Evolutionary conservation across 139 green algal species (phyloP), one percentile per base, ranked within the genome.

Genomic region (Micromonas commoda): DNA sequence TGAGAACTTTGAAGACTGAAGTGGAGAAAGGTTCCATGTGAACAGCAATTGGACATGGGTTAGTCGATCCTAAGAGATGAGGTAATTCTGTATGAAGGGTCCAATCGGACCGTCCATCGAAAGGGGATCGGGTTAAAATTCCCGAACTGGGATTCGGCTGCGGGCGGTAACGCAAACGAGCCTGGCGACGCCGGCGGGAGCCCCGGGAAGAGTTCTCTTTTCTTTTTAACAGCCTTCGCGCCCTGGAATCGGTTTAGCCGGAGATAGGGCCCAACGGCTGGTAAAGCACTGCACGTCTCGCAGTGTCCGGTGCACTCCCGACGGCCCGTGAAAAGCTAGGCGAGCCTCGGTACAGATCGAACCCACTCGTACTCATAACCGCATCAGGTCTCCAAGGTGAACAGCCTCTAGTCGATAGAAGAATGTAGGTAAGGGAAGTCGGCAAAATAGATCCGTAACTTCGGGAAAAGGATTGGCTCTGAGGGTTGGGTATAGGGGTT

Each of bases 311-410:
- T 84, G 89, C 91, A 87, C 87, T 85, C 86, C 81, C 82, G 87
- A 94, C 89, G 90, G 87, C 83, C 91, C 91, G 87, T 96, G 91
- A 96, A 96, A 93, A 93, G 91, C 84, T 83, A 83, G 83, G 85
- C 86, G 87, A 92, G 87, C 86, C 78, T 73, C 74, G 82, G 83
- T 93, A 87, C 82, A 82, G 82, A 90, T 91, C 87, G 81, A 86
- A 85, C 85, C 88, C 85, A 86, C 85, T 93, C 91, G 90, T 96
- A 93, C 91, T 91, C 89, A 92, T 94, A 96, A 94, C 91, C 90
- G 91, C 91, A 96, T 92, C 91, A 96, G 91, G 91, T 96, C 90
- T 96, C 91, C 91, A 93, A 96, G 91, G 90, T 96, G 89, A 96
- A 90, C 89, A 94, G 91, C 91, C 90, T 96, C 91, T 96, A 90